Evolutionary conservation across 495 filamentous ascomycete species (phyloP).

Genomic region (Hyaloscypha bicolor): DNA sequence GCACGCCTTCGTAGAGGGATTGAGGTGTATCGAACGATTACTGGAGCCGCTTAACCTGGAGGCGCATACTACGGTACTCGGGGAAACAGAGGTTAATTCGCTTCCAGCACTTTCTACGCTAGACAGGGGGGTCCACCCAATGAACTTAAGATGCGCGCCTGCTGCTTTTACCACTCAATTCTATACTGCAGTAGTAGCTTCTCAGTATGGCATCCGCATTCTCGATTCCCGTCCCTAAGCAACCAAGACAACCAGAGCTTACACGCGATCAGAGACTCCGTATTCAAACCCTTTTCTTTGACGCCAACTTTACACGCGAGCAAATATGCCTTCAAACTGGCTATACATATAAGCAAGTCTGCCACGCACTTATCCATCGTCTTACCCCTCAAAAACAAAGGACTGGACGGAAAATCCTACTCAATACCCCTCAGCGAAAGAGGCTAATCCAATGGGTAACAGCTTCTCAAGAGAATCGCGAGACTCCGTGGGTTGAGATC

Average conservation of each 20-base stretch:
- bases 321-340: constrained; percentile 32
- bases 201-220: too few relatives aligned
- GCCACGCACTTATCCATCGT: constrained; percentile 31
- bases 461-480: constrained; percentile 23
- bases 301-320: constrained; percentile 22
- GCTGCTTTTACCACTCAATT: too few relatives aligned
- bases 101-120: too few relatives aligned
- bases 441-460: constrained; percentile 33
- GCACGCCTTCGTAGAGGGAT: too few relatives aligned
- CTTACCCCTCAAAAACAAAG: constrained; percentile 31
- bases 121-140: too few relatives aligned
- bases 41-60: too few relatives aligned
- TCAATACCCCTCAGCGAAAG: constrained; percentile 10
- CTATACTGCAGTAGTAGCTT: too few relatives aligned
- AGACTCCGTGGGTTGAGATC: constrained; percentile 30
- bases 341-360: constrained; percentile 4
- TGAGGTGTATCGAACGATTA: too few relatives aligned
- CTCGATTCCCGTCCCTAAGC: too few relatives aligned
- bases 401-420: constrained; percentile 28
- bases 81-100: too few relatives aligned
- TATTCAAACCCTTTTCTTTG: constrained; percentile 24
- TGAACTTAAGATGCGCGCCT: too few relatives aligned
- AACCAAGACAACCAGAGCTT: constrained; percentile 2
- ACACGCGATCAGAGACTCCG: constrained; percentile 33
- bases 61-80: too few relatives aligned